phyloP scores from a whole-genome alignment of 768 basidiomycete genomes.

The Mycena leptocephala region DNA sequence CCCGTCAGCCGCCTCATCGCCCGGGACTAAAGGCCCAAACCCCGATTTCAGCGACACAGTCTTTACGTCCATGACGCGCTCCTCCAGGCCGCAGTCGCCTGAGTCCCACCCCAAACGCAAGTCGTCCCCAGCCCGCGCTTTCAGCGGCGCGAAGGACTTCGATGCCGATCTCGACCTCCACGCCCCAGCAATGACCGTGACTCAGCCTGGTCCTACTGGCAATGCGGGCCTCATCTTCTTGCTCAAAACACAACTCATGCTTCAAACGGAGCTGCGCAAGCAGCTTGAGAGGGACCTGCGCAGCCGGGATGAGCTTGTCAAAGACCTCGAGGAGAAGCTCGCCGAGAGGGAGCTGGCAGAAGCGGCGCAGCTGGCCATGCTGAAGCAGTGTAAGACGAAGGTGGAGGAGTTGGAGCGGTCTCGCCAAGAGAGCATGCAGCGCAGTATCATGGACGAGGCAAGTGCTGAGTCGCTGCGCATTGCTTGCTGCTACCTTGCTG shows the following conservation, averaged over 20 bases:
- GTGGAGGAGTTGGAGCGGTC: conserved; percentile 84
- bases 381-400: conserved; percentile 83
- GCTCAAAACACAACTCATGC: conserved; percentile 80
- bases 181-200: conserved; percentile 80
- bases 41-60: conserved; percentile 78
- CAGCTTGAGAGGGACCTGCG: conserved; percentile 85
- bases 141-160: conserved; percentile 42
- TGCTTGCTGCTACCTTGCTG: conserved; percentile 84
- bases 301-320: conserved; percentile 82
- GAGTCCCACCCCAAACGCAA: conserved; percentile 80
- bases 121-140: conserved; percentile 61
- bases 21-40: conserved; percentile 56
- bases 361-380: conserved; percentile 67
- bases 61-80: conserved; percentile 71
- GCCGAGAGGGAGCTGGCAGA: conserved; percentile 74
- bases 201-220: conserved; percentile 64
- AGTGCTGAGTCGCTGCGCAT: conserved; percentile 85
- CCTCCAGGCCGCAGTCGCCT: conserved; percentile 55
- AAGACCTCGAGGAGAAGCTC: conserved; percentile 70
- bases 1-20: conserved; percentile 44
- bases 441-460: conserved; percentile 89
- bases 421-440: conserved; percentile 85
- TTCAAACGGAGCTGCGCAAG: conserved; percentile 81
- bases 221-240: conserved; percentile 72
- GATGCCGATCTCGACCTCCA: conserved; percentile 77